Conservation (phyloP, 139 green algal genomes). For the Auxenochlorella pyrenoidosa region DNA sequence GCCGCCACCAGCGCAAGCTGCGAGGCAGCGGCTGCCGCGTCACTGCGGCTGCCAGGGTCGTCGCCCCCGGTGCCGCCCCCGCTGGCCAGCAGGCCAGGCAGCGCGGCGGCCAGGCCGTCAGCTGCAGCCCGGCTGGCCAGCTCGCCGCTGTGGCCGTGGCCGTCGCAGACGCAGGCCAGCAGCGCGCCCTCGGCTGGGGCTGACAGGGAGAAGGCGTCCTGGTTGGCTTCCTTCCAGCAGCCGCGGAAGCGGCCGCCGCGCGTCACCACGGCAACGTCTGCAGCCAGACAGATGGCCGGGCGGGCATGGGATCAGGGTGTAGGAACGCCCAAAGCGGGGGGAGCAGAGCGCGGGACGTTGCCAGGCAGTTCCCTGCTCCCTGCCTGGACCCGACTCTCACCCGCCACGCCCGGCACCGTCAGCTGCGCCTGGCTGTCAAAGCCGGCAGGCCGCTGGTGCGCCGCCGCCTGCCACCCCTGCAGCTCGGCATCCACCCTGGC, state of each 20-base stretch:
- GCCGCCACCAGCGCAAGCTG: conserved; percentile 14
- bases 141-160: neutral
- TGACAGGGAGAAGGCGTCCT: conserved; percentile 3
- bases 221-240: conserved; percentile 8
- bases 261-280: conserved; percentile 6
- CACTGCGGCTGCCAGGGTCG: neutral
- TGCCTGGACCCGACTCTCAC: neutral
- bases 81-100: neutral
- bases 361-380: too few species aligned
- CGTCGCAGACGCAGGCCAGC: conserved; percentile 7
- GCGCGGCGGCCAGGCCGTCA: neutral
- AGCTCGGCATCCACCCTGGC: neutral
- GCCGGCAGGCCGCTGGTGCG: neutral
- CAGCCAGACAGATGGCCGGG: neutral
- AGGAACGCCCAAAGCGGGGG: too few species aligned
- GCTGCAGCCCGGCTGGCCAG: neutral
- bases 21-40: neutral
- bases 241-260: neutral
- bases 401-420: neutral
- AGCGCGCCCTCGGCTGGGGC: neutral
- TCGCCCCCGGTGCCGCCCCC: too few species aligned
- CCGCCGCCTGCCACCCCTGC: neutral
- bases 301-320: too few species aligned
- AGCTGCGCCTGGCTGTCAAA: neutral
- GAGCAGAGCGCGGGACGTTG: too few species aligned